A percentile compares a stretch with the other conserved stretches of the same genome.
Conservation (phyloP, 2,329 filamentous ascomycete genomes). For the Phialophora expanda region DNA sequence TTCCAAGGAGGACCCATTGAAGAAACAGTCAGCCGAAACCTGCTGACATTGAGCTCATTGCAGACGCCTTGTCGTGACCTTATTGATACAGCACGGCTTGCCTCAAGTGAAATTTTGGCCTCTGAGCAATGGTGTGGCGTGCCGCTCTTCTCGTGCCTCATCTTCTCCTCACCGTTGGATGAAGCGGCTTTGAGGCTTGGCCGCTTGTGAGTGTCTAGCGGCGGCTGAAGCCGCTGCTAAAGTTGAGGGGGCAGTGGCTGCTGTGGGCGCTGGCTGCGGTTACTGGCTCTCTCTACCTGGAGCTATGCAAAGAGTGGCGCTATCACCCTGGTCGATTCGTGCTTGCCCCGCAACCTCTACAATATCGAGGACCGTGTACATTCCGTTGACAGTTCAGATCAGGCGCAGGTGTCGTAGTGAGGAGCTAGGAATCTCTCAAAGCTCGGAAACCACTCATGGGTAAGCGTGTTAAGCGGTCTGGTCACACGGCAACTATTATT, state of each 20-base stretch:
- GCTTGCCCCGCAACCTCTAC: constrained; percentile 16
- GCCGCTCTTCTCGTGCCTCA: constrained; percentile 13
- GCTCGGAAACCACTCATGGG: not conserved
- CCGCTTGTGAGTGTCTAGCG: constrained; percentile 8
- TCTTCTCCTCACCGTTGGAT: constrained; percentile 23
- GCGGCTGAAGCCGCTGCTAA: constrained; percentile 21
- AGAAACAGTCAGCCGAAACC: not conserved
- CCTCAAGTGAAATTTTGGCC: not conserved
- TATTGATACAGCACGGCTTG: not conserved
- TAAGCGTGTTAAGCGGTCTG: constrained; percentile 3
- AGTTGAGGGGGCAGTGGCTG: constrained; percentile 9
- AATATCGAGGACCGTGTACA: constrained; percentile 3
- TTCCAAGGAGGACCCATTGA: not conserved
- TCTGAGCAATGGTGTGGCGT: constrained; percentile 1
- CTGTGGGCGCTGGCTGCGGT: not conserved
- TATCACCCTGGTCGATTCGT: constrained; percentile 6
- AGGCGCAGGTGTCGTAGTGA: constrained; percentile 4
- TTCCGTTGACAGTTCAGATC: constrained; percentile 1
- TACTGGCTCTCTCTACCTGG: constrained; percentile 2
- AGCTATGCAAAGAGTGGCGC: not conserved
- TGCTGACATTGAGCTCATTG: constrained; percentile 1
- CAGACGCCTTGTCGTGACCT: not conserved
- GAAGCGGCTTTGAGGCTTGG: constrained; percentile 1
- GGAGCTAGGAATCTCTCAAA: not conserved
- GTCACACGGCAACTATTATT: constrained; percentile 13